Conservation (phyloP, 345 rosid species). For the Sapria himalayana region DNA sequence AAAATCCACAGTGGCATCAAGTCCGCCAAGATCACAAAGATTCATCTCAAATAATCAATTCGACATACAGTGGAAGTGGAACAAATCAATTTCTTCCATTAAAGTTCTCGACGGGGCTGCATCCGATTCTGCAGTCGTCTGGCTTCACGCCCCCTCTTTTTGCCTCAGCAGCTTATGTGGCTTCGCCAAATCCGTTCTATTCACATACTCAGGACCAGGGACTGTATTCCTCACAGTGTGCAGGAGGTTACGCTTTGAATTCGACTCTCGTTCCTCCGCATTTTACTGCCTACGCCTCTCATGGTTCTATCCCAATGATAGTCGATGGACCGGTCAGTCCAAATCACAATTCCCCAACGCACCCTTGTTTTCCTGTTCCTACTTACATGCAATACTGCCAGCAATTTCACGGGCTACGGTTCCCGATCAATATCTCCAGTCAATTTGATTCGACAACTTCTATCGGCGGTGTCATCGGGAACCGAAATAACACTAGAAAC, state of each 20-base stretch:
- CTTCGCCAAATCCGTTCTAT: constrained; percentile 47
- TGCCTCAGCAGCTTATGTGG: constrained; percentile 48
- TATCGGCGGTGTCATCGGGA: constrained; percentile 16
- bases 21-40: no score
- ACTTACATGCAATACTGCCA: constrained; percentile 52
- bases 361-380: constrained; percentile 45
- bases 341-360: constrained; percentile 21
- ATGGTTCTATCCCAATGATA: constrained; percentile 37
- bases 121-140: constrained; percentile 38
- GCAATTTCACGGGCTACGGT: constrained; percentile 37
- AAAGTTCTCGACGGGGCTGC: constrained; percentile 34
- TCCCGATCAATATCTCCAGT: constrained; percentile 21
- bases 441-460: constrained; percentile 24
- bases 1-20: no score
- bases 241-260: constrained; percentile 39
- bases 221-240: constrained; percentile 40
- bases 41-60: constrained; percentile 7
- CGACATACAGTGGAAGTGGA: constrained; percentile 10
- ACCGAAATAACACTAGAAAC: constrained; percentile 22
- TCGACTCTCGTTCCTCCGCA: constrained; percentile 39
- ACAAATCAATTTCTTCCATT: constrained; percentile 19
- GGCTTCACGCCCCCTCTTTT: constrained; percentile 44
- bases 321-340: constrained; percentile 32
- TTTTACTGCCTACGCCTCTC: constrained; percentile 55
- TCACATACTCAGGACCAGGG: constrained; percentile 48